These are phyloP conservation scores for Solanum sparsipilum DNA, from an alignment of 257 asterid genomes.

Conservation along the genomic window DNA sequence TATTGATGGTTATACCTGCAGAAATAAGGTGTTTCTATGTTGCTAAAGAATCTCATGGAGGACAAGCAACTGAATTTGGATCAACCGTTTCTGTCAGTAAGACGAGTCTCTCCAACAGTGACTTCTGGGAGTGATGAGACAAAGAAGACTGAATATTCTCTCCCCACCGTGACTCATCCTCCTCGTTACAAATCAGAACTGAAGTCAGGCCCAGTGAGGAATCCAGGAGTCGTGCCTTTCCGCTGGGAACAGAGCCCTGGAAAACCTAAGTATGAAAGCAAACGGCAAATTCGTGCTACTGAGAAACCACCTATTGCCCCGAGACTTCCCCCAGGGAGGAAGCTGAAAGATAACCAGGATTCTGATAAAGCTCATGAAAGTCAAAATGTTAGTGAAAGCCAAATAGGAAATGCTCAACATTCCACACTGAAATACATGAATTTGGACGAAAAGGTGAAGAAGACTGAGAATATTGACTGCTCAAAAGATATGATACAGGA, in stretches of 20 bases:
- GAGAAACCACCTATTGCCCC: conserved; percentile 39
- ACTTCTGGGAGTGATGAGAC: conserved; percentile 14
- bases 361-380: conserved; percentile 8
- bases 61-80: conserved; percentile 42
- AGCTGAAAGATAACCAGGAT: conserved; percentile 17
- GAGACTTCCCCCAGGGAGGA: conserved; percentile 61
- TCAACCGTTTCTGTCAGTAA: conserved; percentile 43
- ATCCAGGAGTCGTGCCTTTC: conserved; percentile 73
- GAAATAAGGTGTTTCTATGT: conserved; percentile 16
- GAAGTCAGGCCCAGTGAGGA: conserved; percentile 66
- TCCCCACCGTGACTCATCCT: conserved; percentile 12
- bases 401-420: background rate
- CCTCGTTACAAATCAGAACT: conserved; percentile 46
- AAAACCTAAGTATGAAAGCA: conserved; percentile 40
- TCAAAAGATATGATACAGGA: background rate
- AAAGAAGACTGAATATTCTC: conserved; percentile 6
- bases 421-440: background rate
- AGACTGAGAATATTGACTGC: conserved; percentile 5
- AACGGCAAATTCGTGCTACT: background rate
- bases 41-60: conserved; percentile 30
- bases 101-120: conserved; percentile 17
- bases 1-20: background rate
- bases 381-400: conserved; percentile 3
- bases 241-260: conserved; percentile 77
- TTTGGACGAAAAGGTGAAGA: conserved; percentile 6